Evolutionary conservation across 345 rosid genomes (phyloP).

Genomic region (Arabidopsis thaliana): TAIR10.1 NC_003075.7:8422501-8423000

Average conservation of each 20-base stretch:
- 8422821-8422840: constrained; percentile 75
- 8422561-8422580: constrained; percentile 62
- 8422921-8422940: constrained; percentile 66
- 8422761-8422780: constrained; percentile 87
- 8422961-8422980: constrained; percentile 83
- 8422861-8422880: constrained; percentile 62
- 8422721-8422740: constrained; percentile 79
- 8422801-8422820: constrained; percentile 85
- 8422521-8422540: constrained; percentile 24
- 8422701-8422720: constrained; percentile 53
- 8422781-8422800: constrained; percentile 88
- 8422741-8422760: constrained; percentile 63
- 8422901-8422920: constrained; percentile 70
- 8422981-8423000: constrained; percentile 85
- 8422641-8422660: constrained; percentile 80
- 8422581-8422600: constrained; percentile 27
- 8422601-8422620: constrained; percentile 71
- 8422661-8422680: constrained; percentile 88
- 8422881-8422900: constrained; percentile 51
- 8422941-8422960: constrained; percentile 91
- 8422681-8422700: constrained; percentile 71
- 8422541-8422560: constrained; percentile 54
- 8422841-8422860: constrained; percentile 87
- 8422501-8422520: background rate
- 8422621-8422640: constrained; percentile 70